These are phyloP conservation scores for Globisporangium camurandrum DNA, from an alignment of 352 stramenopile species.

Conservation along the genomic window DNA sequence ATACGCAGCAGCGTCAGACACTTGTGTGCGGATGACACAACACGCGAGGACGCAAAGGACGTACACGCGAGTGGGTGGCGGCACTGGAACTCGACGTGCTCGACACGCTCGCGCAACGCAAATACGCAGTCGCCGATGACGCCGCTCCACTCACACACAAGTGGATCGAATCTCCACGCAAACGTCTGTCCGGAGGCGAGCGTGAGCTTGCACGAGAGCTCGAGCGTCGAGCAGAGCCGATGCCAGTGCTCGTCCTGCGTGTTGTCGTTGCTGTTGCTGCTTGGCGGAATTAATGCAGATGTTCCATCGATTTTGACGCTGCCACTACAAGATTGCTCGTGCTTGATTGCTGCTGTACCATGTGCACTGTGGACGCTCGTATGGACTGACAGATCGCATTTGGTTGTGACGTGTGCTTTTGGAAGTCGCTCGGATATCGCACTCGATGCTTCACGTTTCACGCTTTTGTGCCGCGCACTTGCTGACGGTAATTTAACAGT, in stretches of 20 bases:
- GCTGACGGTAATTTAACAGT: too few species aligned
- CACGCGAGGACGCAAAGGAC: background rate
- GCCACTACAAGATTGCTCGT: conserved; percentile 2
- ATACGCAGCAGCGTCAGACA: background rate
- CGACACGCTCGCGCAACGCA: conserved; percentile 32
- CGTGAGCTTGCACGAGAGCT: conserved; percentile 41
- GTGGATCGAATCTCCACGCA: conserved; percentile 19
- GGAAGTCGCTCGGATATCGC: too few species aligned
- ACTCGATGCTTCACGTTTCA: too few species aligned
- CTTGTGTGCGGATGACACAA: background rate
- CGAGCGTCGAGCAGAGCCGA: conserved; percentile 25
- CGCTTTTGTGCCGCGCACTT: too few species aligned
- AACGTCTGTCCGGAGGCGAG: conserved; percentile 50
- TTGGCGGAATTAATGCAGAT: background rate
- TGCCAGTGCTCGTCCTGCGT: conserved; percentile 12
- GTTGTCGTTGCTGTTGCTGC: background rate
- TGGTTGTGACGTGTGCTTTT: background rate
- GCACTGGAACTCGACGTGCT: conserved; percentile 43
- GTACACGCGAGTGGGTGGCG: conserved; percentile 50
- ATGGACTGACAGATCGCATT: background rate
- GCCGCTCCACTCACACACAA: conserved; percentile 34
- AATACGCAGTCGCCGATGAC: conserved; percentile 41
- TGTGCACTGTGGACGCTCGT: background rate
- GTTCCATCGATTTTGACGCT: background rate
- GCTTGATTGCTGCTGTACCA: background rate